phyloP scores from a whole-genome alignment of 306 rosid species.

The Glycine soja region DNA sequence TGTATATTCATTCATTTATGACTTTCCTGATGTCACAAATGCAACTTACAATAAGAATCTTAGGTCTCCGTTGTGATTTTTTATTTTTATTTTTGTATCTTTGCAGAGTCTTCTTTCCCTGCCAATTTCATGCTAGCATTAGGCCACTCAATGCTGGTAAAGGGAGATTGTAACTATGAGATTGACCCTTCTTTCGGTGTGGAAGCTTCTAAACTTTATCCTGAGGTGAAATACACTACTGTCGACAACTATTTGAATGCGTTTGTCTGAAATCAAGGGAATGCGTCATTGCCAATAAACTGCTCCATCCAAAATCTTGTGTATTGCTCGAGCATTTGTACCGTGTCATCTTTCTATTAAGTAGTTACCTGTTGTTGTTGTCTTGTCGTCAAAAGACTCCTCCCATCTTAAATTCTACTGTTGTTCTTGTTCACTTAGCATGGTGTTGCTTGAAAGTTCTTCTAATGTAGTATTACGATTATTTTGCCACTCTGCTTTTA shows the following conservation, averaged over 20 bases:
- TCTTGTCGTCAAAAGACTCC: not conserved
- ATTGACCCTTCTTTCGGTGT: constrained; percentile 47
- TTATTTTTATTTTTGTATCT: too few species aligned
- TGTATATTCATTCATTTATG: not conserved
- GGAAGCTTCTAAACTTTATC: constrained; percentile 57
- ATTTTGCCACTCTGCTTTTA: too few species aligned
- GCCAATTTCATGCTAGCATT: constrained; percentile 42
- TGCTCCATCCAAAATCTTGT: too few species aligned
- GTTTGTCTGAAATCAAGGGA: constrained; percentile 42
- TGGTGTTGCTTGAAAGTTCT: too few species aligned
- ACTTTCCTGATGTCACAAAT: not conserved
- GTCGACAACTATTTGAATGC: constrained; percentile 43
- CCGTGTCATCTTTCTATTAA: not conserved
- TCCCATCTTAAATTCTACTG: too few species aligned
- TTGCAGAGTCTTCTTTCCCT: constrained; percentile 53
- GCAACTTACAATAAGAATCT: not conserved
- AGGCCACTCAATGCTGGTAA: constrained; percentile 38
- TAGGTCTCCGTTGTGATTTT: not conserved
- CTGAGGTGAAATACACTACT: constrained; percentile 54
- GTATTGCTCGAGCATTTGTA: not conserved
- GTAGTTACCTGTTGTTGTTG: not conserved
- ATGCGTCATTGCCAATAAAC: not conserved
- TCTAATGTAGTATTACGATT: too few species aligned
- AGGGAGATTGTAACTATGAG: constrained; percentile 47
- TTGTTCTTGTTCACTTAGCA: too few species aligned